Evolutionary conservation across 2,329 filamentous ascomycete genomes (phyloP), one percentile per base, ranked within the genome.

Genomic region (Penicillium polonicum): DNA sequence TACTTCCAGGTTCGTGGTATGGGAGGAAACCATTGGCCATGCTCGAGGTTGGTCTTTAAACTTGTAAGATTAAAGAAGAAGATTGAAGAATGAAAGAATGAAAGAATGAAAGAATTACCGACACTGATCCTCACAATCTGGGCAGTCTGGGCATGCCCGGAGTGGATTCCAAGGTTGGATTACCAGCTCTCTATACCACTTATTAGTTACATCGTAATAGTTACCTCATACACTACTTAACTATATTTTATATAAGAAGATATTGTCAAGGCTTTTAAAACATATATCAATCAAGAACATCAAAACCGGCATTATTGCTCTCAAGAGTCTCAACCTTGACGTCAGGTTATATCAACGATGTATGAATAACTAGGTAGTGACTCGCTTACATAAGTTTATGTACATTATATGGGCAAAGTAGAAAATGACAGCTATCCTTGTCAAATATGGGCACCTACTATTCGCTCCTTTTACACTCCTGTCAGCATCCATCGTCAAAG

Each of bases 1-100:
- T 61, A 76, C 74, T 72, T 55, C 66, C 63, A 13, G 75, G 76
- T 58, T 78, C 75, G 64, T 75, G 72, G 57, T 77, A 78, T 50
- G 72, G 65, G 5, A 77, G 68, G 58, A 76, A 78, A 21, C 71
- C 57, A 42, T 43, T 51, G 25, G 62, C 62, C 64, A 66, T 66
- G 13, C 44, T 48, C 2, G 23, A 35, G 21, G 13, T 42, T 43
- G 35, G 7, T 33, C 8, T 43, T 21, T 12, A 27, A n/a, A 9
- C 9, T 19, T 29, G 17, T n/a, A 25, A 36, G 45, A 4, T 38
- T 36, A 15, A 15, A 17, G 29, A 44, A 36, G 21, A 35, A 23
- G 21, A 13, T n/a, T 36, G 19, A 33, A 36, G 15, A 35, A n/a
- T 5, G 9, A 23, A 19, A 13, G 29, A 35, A n/a, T 5, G 9